Conservation (phyloP, 257 asterid species). For the Solanum megistacrolobum region DNA sequence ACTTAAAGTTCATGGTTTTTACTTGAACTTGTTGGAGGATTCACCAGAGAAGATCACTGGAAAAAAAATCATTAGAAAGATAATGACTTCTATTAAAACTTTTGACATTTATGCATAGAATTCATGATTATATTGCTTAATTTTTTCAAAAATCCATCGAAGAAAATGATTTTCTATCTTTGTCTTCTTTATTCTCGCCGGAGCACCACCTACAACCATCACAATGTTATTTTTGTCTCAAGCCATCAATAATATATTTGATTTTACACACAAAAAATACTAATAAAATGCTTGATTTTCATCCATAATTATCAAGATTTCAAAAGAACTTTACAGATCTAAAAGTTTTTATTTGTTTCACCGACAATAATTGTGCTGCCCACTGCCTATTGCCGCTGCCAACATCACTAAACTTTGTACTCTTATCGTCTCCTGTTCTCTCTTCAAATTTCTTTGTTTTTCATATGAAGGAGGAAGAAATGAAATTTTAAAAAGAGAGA, state of each 20-base stretch:
- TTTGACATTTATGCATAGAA: not conserved
- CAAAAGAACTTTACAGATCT: too few relatives aligned
- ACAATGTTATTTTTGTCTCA: too few relatives aligned
- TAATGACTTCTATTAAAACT: not conserved
- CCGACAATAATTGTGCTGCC: not conserved
- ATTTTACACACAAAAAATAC: not conserved
- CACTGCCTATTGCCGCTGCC: accelerated
- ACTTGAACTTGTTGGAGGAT: not conserved
- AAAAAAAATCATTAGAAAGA: not conserved
- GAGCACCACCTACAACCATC: not conserved
- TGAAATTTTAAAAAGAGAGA: too few relatives aligned
- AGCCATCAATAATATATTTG: too few relatives aligned
- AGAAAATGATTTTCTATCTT: not conserved
- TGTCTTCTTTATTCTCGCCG: not conserved
- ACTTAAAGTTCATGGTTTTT: not conserved
- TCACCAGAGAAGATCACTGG: not conserved
- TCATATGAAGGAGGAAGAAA: not conserved
- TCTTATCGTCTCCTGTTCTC: not conserved
- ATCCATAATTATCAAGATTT: not conserved
- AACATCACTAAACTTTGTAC: not conserved
- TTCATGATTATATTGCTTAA: not conserved
- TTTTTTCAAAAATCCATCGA: too few relatives aligned
- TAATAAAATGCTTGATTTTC: not conserved
- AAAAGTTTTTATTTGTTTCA: too few relatives aligned
- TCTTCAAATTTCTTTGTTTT: not conserved